These are phyloP conservation scores for Xylaria sp. DNA, from an alignment of 2,329 filamentous ascomycete species.

Conservation along the genomic window DNA sequence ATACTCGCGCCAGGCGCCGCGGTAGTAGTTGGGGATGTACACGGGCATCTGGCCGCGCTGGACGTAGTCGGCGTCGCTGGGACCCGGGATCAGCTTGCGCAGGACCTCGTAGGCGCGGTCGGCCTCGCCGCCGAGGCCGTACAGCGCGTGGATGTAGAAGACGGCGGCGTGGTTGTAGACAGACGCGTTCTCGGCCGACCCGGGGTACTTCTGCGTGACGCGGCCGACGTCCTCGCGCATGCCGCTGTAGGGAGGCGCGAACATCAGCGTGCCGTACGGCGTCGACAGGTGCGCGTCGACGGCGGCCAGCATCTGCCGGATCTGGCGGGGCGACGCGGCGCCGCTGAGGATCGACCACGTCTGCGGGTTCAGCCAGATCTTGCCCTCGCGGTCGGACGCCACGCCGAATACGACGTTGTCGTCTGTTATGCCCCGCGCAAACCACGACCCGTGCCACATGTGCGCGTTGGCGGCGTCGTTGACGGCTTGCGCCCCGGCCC, in stretches of 20 bases:
- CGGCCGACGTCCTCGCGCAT: slow-evolving; percentile 70
- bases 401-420: slow-evolving; percentile 64
- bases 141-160: slow-evolving; percentile 66
- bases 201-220: slow-evolving; percentile 68
- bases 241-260: slow-evolving; percentile 62
- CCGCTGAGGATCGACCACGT: slow-evolving; percentile 66
- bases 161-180: slow-evolving; percentile 68
- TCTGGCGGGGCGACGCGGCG: slow-evolving; percentile 57
- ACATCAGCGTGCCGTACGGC: slow-evolving; percentile 67
- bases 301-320: slow-evolving; percentile 58
- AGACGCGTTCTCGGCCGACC: slow-evolving; percentile 67
- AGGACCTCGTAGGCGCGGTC: slow-evolving; percentile 64
- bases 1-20: slow-evolving; percentile 60
- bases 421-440: slow-evolving; percentile 67
- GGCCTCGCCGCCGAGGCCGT: slow-evolving; percentile 57
- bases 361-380: slow-evolving; percentile 69
- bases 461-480: slow-evolving; percentile 63
- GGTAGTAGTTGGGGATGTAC: slow-evolving; percentile 70
- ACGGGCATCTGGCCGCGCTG: slow-evolving; percentile 66
- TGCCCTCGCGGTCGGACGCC: slow-evolving; percentile 61
- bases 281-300: slow-evolving; percentile 64
- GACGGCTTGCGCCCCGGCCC: slow-evolving; percentile 56
- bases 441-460: slow-evolving; percentile 68
- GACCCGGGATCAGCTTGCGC: slow-evolving; percentile 65
- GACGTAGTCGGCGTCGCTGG: slow-evolving; percentile 60